Evolutionary conservation across 2,329 filamentous ascomycete genomes (phyloP), one percentile per base, ranked within the genome.

Genomic region (Seiridium cupressi): DNA sequence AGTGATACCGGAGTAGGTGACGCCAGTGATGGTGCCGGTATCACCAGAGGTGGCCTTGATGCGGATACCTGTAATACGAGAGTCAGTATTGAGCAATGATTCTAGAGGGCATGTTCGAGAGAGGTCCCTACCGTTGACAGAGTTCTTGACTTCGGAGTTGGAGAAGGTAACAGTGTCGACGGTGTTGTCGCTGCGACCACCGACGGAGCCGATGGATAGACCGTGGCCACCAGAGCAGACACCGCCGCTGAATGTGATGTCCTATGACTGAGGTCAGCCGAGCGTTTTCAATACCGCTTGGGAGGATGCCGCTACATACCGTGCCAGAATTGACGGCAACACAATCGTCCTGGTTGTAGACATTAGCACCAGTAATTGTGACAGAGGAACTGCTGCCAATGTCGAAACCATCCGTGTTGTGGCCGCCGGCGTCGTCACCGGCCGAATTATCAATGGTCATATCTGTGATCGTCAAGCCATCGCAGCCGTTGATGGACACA

Each of bases 351-450:
- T 87, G 84, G 75, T 87, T 87, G 69, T 83, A 79, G 58, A 87
- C 77, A 40, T 74, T 77, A 46, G 82, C 81, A 76, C 77, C 77
- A 6, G 72, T 73, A 62, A 87, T 86, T 60, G 74, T 78, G 32
- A 87, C 75, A 46, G 76, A 76, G 31, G 68, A 75, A 42, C 78
- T 83, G 42, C 70, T 74, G 55, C 81, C 80, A 54, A 87, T 77
- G 60, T 87, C 83, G 64, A 87, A 87, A 1, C 78, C 84, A 66
- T 87, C 84, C 31, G 84, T 87, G 76, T 87, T 87, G 65, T 81
- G 72, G 6, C 73, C 76, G 11, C 70, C 74, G 18, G 69, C 69
- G 18, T 70, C 60, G 61, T 77, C 73, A 6, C 76, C 76, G 5
- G 66, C 69, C 3, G 71, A 70, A 69, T 76, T 79, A 61, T 80